Evolutionary conservation across 331 rosid species (phyloP), one percentile per base, ranked within the genome.

Genomic region (Stylosanthes scabra): DNA sequence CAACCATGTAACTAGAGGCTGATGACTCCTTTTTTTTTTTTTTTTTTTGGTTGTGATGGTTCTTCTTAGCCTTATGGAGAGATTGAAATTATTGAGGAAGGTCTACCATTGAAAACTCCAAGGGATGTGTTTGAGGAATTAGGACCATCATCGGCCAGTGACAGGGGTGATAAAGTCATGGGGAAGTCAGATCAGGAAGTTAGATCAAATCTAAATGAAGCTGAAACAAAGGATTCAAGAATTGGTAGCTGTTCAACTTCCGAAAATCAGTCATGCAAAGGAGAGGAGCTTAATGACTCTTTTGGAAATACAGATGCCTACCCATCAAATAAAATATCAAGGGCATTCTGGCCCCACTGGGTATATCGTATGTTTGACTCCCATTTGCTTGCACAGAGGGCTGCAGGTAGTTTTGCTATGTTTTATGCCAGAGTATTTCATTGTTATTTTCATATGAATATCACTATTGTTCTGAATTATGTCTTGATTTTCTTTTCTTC

Each of bases 81-180:
- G 84, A 82, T 95, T 70, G 96, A 95, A 85, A 82, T 95, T 77
- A 95, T 92, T 66, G 84, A 90, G 80, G 99, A 95, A 87, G 99
- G 88, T 82, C 70, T 80, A 68, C 93, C 99, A 31, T 71, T 77
- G 44, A 83, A 92, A 84, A 75, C 89, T 49, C 99, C 99, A 74
- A 78, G 90, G 65, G 97, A 87, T 59, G 91, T 88, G 63, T 83
- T 88, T 60, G 91, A 85, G 66, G 84, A 83, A 80, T 75, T 81
- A 78, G 63, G 85, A 66, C 87, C 89, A 74, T 82, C 73, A 55
- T 46, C 85, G 70, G 50, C 86, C 72, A 83, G 83, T 68, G 83
- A 74, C 12, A 88, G 86, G 31, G 88, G 86, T 52, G 87, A 83
- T 59, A 85, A 71, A 46, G 59, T 62, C 57, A 72, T 63, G 46